phyloP scores from a whole-genome alignment of 225 moss, liverwort and hornwort genomes.

The Climacium dendroides region DNA sequence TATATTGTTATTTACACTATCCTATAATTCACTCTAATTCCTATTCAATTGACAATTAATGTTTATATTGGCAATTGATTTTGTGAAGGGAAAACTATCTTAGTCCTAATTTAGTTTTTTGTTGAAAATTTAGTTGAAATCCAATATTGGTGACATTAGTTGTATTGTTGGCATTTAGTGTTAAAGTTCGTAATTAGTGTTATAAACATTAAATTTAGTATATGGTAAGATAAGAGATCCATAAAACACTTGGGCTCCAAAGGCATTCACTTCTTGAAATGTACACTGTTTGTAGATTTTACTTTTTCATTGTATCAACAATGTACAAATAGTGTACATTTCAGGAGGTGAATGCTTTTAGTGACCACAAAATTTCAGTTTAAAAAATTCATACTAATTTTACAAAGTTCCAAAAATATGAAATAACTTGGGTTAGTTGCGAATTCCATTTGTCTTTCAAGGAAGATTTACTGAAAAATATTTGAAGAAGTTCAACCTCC shows the following conservation, averaged over 20 bases:
- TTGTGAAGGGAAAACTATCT: not conserved
- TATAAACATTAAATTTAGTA: not conserved
- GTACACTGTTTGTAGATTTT: too few species aligned
- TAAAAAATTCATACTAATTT: not conserved
- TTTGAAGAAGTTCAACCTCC: not conserved
- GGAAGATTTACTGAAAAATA: not conserved
- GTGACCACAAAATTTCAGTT: not conserved
- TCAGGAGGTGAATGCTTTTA: not conserved
- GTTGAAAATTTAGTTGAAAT: not conserved
- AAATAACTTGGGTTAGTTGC: not conserved
- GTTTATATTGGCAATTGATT: not conserved
- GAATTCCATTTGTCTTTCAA: not conserved
- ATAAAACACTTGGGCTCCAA: too few species aligned
- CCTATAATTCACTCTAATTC: fast-evolving
- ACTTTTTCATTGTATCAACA: not conserved
- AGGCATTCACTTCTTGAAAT: fast-evolving
- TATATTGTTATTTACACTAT: not conserved
- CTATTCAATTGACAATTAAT: not conserved
- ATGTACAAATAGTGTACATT: not conserved
- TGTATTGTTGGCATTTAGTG: not conserved
- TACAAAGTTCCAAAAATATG: not conserved
- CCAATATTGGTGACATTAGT: not conserved
- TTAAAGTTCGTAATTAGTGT: not conserved
- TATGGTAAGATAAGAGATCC: too few species aligned
- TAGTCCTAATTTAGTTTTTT: not conserved